Conservation (phyloP, 2,329 filamentous ascomycete species). For the Sphaerulina musiva region DNA sequence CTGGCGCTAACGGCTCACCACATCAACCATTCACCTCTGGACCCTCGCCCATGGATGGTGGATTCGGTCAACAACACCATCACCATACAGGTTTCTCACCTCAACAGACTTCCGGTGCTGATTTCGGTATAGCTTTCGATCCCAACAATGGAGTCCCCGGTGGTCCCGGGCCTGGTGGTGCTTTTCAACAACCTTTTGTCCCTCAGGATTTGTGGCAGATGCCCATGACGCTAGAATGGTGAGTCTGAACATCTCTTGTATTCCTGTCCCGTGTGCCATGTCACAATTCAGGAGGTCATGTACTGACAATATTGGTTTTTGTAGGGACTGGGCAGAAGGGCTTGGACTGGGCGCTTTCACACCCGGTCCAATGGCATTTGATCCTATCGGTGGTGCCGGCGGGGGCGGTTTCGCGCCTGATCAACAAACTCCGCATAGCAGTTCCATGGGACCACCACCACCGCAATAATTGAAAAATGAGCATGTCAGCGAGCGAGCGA, state of each 20-base stretch:
- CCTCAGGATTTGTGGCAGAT: slow-evolving; percentile 92
- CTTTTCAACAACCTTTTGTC: slow-evolving; percentile 78
- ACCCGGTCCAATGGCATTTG: slow-evolving; percentile 21
- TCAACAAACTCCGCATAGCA: background rate
- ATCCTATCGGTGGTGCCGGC: background rate
- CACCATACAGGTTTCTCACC: slow-evolving; percentile 3
- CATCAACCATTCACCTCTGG: slow-evolving; percentile 12
- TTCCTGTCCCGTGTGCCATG: no score
- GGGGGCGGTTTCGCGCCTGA: slow-evolving; percentile 2
- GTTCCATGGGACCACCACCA: background rate
- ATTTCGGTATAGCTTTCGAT: slow-evolving; percentile 16
- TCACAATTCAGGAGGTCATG: no score
- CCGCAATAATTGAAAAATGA: background rate
- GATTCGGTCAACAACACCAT: slow-evolving; percentile 7
- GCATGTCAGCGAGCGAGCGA: no score
- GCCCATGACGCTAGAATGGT: slow-evolving; percentile 87
- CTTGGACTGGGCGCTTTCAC: slow-evolving; percentile 31
- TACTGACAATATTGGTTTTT: background rate
- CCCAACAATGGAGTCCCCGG: background rate
- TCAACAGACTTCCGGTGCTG: slow-evolving; percentile 5
- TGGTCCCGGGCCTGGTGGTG: slow-evolving; percentile 13
- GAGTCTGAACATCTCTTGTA: background rate
- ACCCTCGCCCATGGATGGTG: slow-evolving; percentile 2
- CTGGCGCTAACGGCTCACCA: slow-evolving; percentile 5
- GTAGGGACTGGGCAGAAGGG: slow-evolving; percentile 57